A percentile compares a stretch with the other conserved stretches of the same genome.
Conservation (phyloP, 1,284 basidiomycete species). For the Acaromyces ingoldii region DNA sequence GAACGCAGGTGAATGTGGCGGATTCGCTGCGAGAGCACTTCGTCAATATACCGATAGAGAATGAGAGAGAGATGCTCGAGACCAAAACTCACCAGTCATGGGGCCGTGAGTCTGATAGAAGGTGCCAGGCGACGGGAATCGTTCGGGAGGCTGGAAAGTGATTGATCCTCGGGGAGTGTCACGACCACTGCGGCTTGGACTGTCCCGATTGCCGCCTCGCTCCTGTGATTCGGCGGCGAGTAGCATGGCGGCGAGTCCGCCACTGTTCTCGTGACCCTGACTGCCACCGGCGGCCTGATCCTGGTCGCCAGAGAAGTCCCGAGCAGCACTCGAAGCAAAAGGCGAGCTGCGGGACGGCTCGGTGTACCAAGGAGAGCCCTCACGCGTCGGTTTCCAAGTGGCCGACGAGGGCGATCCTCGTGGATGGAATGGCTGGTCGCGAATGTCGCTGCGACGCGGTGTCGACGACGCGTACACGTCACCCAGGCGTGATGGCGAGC, state of each 20-base stretch:
- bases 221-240: slow-evolving; percentile 1
- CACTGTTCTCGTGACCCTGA: slow-evolving; percentile 6
- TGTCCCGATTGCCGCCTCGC: neutral
- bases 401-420: slow-evolving; percentile 6
- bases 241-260: slow-evolving; percentile 3
- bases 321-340: slow-evolving; percentile 39
- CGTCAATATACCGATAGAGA: too few species aligned
- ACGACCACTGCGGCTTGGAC: slow-evolving; percentile 6
- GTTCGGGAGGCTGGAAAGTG: slow-evolving; percentile 9
- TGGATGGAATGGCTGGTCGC: neutral
- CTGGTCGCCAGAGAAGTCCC: slow-evolving; percentile 13
- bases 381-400: slow-evolving; percentile 13
- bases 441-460: slow-evolving; percentile 26
- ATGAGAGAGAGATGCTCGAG: too few species aligned
- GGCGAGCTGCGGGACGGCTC: slow-evolving; percentile 38
- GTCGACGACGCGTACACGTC: slow-evolving; percentile 31
- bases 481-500: slow-evolving; percentile 12
- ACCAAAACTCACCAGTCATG: too few species aligned
- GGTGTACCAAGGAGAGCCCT: slow-evolving; percentile 39
- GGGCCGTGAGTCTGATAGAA: slow-evolving; percentile 32
- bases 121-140: slow-evolving; percentile 34
- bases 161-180: neutral
- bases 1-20: too few species aligned
- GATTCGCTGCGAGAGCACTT: too few species aligned
- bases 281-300: slow-evolving; percentile 15